Evolutionary conservation across 1,284 basidiomycete species (phyloP), one percentile per base, ranked within the genome.

Genomic region (Cystobasidiaceae sp.): DNA sequence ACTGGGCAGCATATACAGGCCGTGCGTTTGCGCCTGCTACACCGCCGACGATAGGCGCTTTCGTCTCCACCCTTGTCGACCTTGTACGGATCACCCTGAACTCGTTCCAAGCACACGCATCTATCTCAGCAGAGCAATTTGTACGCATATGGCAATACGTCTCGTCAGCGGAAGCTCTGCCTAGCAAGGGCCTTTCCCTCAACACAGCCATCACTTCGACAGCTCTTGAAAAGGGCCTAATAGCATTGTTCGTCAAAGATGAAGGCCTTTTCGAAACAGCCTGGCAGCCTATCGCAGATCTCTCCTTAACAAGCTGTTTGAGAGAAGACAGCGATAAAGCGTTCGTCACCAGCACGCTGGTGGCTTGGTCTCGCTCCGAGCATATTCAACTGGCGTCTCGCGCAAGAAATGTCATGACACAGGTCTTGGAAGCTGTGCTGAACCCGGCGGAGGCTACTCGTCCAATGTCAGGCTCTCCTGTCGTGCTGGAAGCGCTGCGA

Each of bases 1-100:
- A 93, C 71, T 91, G 89, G 87, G 83, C 84, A 8, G 87, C 88
- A 0, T 76, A 89, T 0, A 84, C 86, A 52, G 83, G 83, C 13
- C 83, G 84, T 19, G 84, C 84, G 0, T 77, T 89, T 7, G 82
- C 66, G 63, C 81, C 83, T 25, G 74, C 79, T 2, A 75, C 79
- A 15, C 79, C 81, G 0, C 80, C 81, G 2, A n/a, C n/a, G n/a
- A n/a, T n/a, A n/a, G n/a, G n/a, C n/a, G 59, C 55, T 32, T 46
- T 45, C 34, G 55, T 34, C 45, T 54, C 45, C 48, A 25, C 64
- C 3, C 8, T 41, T 7, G 48, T 57, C 66, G 41, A 25, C 17
- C 32, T 52, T 45, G 48, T 60, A 23, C 39, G 54, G 34, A 6
- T 43, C 11, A 41, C 37, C 1, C 13, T 57, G 8, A 3, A 11